A percentile compares a stretch with the other conserved stretches of the same genome.
These are phyloP conservation scores for Erysimum cheiranthoides DNA, from an alignment of 345 rosid genomes.

Conservation along the genomic window DNA sequence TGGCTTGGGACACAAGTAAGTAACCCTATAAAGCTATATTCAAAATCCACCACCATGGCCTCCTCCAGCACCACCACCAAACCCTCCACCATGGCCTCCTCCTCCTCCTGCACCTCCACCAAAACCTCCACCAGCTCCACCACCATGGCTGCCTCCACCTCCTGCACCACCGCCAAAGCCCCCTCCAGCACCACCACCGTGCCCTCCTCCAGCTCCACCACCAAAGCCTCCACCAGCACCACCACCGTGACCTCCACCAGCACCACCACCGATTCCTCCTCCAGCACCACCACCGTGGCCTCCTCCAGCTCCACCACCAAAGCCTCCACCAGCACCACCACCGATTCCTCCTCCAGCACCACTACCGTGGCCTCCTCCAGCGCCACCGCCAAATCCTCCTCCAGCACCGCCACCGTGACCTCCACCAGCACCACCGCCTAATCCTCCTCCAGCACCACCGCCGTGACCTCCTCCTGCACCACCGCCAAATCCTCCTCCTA, in stretches of 20 bases:
- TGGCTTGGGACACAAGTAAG: conserved; percentile 39
- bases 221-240: conserved; percentile 17
- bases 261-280: not conserved
- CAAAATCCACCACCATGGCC: conserved; percentile 39
- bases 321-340: not conserved
- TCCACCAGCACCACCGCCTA: conserved; percentile 32
- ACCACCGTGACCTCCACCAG: not conserved
- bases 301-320: not conserved
- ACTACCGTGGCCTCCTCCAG: conserved; percentile 28
- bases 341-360: conserved; percentile 27
- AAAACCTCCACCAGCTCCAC: conserved; percentile 17
- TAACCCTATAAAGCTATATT: conserved; percentile 20
- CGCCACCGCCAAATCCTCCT: conserved; percentile 33
- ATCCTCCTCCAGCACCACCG: conserved; percentile 21
- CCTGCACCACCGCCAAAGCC: conserved; percentile 37
- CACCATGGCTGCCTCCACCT: conserved; percentile 23
- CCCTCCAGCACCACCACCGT: conserved; percentile 17
- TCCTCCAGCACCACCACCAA: conserved; percentile 30
- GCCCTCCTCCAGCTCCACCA: not conserved
- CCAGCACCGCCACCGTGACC: conserved; percentile 27
- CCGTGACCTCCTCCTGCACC: conserved; percentile 26
- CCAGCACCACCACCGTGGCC: not conserved
- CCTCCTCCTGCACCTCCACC: conserved; percentile 20
- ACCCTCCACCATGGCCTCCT: conserved; percentile 30
- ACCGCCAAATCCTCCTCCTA: conserved; percentile 10